A percentile compares a stretch with the other conserved stretches of the same genome.
Evolutionary conservation across 177 flowering plant genomes (phyloP).

Genomic region (Tripterygium wilfordii): DNA sequence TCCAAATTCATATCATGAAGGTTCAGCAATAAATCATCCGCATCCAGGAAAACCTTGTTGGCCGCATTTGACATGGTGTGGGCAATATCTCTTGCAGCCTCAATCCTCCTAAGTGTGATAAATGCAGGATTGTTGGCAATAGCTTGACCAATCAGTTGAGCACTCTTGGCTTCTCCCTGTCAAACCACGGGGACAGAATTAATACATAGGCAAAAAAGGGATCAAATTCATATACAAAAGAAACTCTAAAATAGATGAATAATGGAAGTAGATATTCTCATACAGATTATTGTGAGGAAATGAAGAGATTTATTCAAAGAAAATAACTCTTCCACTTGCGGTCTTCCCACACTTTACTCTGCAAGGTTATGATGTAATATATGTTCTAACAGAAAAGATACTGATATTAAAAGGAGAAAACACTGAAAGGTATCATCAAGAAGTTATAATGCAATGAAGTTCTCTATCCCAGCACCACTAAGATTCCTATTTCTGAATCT

Average conservation of each 20-base stretch:
- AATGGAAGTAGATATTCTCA: too few relatives aligned
- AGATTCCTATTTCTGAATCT: too few relatives aligned
- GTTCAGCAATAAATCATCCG: constrained; percentile 79
- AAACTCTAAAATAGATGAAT: not conserved
- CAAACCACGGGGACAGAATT: not conserved
- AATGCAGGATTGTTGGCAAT: constrained; percentile 89
- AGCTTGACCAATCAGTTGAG: constrained; percentile 86
- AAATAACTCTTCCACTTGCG: too few relatives aligned
- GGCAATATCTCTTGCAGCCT: constrained; percentile 91
- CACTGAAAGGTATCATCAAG: too few relatives aligned
- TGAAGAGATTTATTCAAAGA: too few relatives aligned
- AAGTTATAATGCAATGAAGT: too few relatives aligned
- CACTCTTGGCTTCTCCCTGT: constrained; percentile 97
- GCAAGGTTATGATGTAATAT: too few relatives aligned
- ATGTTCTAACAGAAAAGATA: too few relatives aligned
- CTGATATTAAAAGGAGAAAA: too few relatives aligned
- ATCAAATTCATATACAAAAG: not conserved
- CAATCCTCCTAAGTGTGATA: constrained; percentile 83
- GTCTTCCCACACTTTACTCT: too few relatives aligned
- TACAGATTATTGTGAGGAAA: too few relatives aligned
- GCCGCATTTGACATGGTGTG: constrained; percentile 50
- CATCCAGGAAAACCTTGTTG: constrained; percentile 63
- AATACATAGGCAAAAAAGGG: not conserved
- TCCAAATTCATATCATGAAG: constrained; percentile 38
- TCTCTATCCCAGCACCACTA: too few relatives aligned